A percentile compares a stretch with the other conserved stretches of the same genome.
These are phyloP conservation scores for Thoreauomyces humboldtii DNA, from an alignment of 192 early-diverging fungal species.

Conservation along the genomic window DNA sequence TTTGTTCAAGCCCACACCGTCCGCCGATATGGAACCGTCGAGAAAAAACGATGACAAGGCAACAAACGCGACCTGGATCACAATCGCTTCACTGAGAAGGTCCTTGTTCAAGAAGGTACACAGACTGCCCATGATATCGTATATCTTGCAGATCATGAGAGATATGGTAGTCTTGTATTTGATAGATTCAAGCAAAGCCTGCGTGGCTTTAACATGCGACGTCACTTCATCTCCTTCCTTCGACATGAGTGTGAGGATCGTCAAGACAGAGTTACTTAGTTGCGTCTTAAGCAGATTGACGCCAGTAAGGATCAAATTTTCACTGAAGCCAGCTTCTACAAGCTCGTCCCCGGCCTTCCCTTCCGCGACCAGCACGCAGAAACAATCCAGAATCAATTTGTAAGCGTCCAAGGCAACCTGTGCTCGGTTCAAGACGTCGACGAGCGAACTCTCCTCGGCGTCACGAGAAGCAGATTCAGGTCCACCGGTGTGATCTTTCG, in stretches of 20 bases:
- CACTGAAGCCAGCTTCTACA: not conserved
- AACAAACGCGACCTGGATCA: slow-evolving; percentile 19
- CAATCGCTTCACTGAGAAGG: not conserved
- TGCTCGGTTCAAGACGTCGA: not conserved
- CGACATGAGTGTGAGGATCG: not conserved
- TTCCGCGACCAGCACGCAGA: not conserved
- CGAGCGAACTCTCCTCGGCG: not conserved
- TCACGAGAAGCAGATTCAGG: not conserved
- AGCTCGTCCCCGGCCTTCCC: not conserved
- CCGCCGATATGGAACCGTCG: slow-evolving; percentile 10
- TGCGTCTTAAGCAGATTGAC: slow-evolving; percentile 13
- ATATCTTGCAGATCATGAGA: not conserved
- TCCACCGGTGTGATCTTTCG: not conserved
- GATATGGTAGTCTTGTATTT: not conserved
- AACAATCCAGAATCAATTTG: not conserved
- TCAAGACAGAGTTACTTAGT: slow-evolving; percentile 3
- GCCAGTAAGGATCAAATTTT: slow-evolving; percentile 1
- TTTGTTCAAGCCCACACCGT: slow-evolving; percentile 24
- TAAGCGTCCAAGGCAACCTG: not conserved
- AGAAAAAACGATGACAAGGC: slow-evolving; percentile 36
- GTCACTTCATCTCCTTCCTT: slow-evolving; percentile 15
- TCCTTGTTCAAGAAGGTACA: not conserved
- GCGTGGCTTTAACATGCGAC: not conserved
- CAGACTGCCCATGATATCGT: slow-evolving; percentile 9
- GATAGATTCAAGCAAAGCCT: not conserved